phyloP scores from a whole-genome alignment of 805 yeast species.

The Barnettozyma wickerhamii region DNA sequence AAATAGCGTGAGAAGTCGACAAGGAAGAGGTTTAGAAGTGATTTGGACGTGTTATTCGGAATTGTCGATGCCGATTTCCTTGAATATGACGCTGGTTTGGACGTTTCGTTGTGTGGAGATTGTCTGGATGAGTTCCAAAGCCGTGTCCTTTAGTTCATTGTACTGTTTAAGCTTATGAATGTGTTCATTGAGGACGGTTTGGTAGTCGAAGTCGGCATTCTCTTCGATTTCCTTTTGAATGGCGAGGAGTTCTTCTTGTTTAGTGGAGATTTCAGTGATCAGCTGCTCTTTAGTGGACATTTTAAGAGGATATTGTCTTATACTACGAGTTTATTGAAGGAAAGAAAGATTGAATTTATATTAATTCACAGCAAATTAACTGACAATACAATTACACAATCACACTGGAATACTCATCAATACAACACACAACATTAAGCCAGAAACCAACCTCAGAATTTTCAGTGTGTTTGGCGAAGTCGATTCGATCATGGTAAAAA shows the following conservation, averaged over 20 bases:
- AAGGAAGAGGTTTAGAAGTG: no score
- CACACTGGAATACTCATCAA: not conserved
- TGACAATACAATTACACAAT: no score
- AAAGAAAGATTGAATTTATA: not conserved
- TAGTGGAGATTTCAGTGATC: constrained; percentile 9
- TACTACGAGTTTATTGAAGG: not conserved
- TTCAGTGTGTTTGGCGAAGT: constrained; percentile 30
- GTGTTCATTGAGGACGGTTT: constrained; percentile 44
- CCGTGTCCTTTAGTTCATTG: constrained; percentile 61
- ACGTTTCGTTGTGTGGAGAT: constrained; percentile 56
- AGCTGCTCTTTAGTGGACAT: constrained; percentile 9
- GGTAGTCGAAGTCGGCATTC: constrained; percentile 33
- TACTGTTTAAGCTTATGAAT: constrained; percentile 49
- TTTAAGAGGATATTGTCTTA: not conserved
- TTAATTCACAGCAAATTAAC: not conserved
- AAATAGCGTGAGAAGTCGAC: no score
- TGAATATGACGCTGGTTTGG: constrained; percentile 42
- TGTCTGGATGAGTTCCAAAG: constrained; percentile 50
- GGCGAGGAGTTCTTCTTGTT: constrained; percentile 8
- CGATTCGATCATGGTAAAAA: constrained; percentile 27
- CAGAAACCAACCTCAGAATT: constrained; percentile 23
- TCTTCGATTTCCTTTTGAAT: constrained; percentile 8
- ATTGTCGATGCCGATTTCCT: constrained; percentile 43
- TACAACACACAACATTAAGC: not conserved
- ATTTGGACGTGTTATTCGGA: no score